A percentile compares a stretch with the other conserved stretches of the same genome.
These are phyloP conservation scores for Cordyceps cateniannulata DNA, from an alignment of 2,329 filamentous ascomycete genomes.

Conservation along the genomic window DNA sequence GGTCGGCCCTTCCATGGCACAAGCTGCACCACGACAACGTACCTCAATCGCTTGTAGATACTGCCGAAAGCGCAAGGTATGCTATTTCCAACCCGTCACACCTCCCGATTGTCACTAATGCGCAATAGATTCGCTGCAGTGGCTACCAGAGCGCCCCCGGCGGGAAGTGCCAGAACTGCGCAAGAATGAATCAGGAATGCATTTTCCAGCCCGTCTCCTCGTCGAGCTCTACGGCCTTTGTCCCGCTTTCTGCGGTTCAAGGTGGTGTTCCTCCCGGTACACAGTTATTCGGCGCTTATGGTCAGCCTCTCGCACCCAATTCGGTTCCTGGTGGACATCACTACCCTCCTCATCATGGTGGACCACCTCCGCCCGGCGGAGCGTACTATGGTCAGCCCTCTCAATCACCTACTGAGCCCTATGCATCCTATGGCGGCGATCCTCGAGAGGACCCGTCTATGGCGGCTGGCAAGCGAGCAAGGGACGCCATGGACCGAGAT, in stretches of 20 bases:
- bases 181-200: conserved; percentile 56
- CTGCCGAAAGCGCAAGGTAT: conserved; percentile 55
- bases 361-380: conserved; percentile 30
- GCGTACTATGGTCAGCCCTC: conserved; percentile 33
- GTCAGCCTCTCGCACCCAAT: conserved; percentile 41
- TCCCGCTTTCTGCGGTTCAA: conserved; percentile 52
- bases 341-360: conserved; percentile 16
- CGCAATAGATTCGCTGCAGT: conserved; percentile 50
- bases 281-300: conserved; percentile 51
- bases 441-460: conserved; percentile 27
- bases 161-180: conserved; percentile 55
- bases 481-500: conserved; percentile 33
- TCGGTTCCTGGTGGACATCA: conserved; percentile 17
- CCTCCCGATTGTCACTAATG: not conserved
- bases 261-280: conserved; percentile 52
- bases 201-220: conserved; percentile 55
- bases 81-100: not conserved
- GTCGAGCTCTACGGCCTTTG: conserved; percentile 50
- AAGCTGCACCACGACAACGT: conserved; percentile 50
- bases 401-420: conserved; percentile 39
- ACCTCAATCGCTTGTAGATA: conserved; percentile 56
- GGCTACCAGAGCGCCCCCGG: conserved; percentile 53
- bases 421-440: conserved; percentile 33
- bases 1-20: conserved; percentile 33
- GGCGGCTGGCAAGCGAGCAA: conserved; percentile 28